Base-by-base conservation (phyloP, 2,329 filamentous ascomycete species). In the Dothiorella sarmentorum region DNA sequence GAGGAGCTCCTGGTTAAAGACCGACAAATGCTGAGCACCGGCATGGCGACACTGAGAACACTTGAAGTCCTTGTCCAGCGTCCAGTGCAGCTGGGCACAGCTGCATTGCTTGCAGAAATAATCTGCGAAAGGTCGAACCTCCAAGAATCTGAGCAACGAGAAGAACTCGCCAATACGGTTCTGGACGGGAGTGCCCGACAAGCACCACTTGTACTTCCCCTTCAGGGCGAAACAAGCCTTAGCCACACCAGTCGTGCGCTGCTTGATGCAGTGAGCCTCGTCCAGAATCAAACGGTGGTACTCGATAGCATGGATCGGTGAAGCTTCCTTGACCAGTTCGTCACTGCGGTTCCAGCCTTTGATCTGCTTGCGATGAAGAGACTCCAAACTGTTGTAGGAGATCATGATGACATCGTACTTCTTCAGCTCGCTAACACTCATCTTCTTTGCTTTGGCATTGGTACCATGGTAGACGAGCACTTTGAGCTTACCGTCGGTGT, bases 91-190 rank as follows among this genome's bases (percentile, higher is more conserved):
- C 58, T 85, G 83, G 49, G 88, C 84, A 71, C 94, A 99, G 4
- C 82, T 72, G 69, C 94, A 99, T 59, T 85, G 81, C 70, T 93
- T 94, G 80, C 94, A 99, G 64, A 97, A 88, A 70, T 99, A 99
- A 64, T 90, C 91, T 7, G 93, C 88, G 71, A 97, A 97, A 0
- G 93, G 93, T 7, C 83, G 82, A 33, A 97, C 82, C 70, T 96
- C 89, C 27, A 99, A 82, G 73, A 99, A 99, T 2, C 94, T 88
- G 58, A 99, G 80, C 20, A 97, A 79, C 0, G 93, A 97, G 75
- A 97, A 97, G 73, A 97, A 95, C 71, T 97, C 93, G 68, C 94
- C 93, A 64, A 97, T 97, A 56, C 93, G 88, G 69, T 97, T 99
- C 72, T 99, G 94, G 1, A 99, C 85, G 0, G 94, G 94, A 1